Base-by-base conservation (phyloP, 1,139 yeast species). In the Hansenula sp. region DNA sequence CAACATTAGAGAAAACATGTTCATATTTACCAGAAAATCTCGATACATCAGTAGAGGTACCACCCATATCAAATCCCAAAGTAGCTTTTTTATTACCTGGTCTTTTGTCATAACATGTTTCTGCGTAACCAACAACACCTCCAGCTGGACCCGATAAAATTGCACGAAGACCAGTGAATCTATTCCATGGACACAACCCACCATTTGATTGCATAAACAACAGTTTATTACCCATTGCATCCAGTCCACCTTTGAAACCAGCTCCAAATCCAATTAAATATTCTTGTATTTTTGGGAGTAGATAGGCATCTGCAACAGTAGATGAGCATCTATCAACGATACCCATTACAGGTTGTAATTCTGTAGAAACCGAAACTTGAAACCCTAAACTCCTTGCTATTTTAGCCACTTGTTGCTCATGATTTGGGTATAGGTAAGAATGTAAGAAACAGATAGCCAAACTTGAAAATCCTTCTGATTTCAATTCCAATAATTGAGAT, bases 61-160 rank as follows among this genome's bases (percentile, higher is more conserved):
- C 82, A 39, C 82, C 82, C 79, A 75, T 75, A 57, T 77, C 82
- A 45, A 76, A 75, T 1, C 81, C 81, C n/a, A n/a, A n/a, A n/a
- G n/a, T n/a, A 47, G 77, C 70, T 30, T 73, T 58, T 0, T 80
- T 79, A 18, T 64, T 64, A 4, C 60, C 57, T 37, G 66, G 61
- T 12, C 62, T 54, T 1, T 60, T 55, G 48, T 74, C 70, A 48
- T 63, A 75, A 46, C 79, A 71, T 3, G 82, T 76, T 36, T 67
- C 61, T 1, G 80, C 67, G 42, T 71, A 69, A 5, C 82, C 82
- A 26, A 77, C 80, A 20, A 76, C 80, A 42, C 82, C 82, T 42
- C 82, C 82, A 7, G 82, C 82, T 12, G 82, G 82, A 3, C 82
- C 82, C 1, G 81, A 75, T 24, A 77, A 55, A 32, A 77, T 70